Percentiles rank a stretch among this genome's conserved stretches.
phyloP scores from a whole-genome alignment of 2,329 filamentous ascomycete genomes.

The Arthroderma sp. region DNA sequence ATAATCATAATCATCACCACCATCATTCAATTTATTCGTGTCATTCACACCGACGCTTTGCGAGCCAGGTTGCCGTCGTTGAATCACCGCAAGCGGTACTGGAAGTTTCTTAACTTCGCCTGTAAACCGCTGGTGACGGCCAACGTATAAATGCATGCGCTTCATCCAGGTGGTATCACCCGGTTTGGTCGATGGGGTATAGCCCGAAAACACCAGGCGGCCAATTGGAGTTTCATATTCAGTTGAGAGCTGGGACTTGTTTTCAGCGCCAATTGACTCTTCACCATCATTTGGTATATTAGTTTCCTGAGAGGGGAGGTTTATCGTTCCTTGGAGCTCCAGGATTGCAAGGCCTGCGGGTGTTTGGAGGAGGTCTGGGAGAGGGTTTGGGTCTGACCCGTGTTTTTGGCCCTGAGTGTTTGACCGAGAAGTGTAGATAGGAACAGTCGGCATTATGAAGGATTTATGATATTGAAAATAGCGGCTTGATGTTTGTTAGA shows the following conservation, averaged over 20 bases:
- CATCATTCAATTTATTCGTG: constrained; percentile 3
- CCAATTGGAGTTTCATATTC: constrained; percentile 47
- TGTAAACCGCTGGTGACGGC: constrained; percentile 73
- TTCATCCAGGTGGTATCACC: constrained; percentile 68
- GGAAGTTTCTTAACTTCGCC: constrained; percentile 82
- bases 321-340: constrained; percentile 85
- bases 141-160: constrained; percentile 74
- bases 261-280: constrained; percentile 13
- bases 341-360: constrained; percentile 79
- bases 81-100: constrained; percentile 66
- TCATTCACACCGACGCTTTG: not conserved
- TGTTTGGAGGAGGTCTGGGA: constrained; percentile 75
- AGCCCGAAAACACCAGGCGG: constrained; percentile 64
- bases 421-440: constrained; percentile 19
- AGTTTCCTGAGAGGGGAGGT: constrained; percentile 42
- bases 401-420: constrained; percentile 1
- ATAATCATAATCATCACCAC: constrained; percentile 18
- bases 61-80: constrained; percentile 33
- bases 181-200: constrained; percentile 39
- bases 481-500: not conserved
- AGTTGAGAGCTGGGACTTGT: constrained; percentile 7
- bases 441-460: constrained; percentile 29
- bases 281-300: constrained; percentile 16
- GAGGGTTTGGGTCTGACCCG: constrained; percentile 36
- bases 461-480: not conserved